Evolutionary conservation across 169 alveolate genomes (phyloP).

Genomic region (Plasmodium ovale): DNA sequence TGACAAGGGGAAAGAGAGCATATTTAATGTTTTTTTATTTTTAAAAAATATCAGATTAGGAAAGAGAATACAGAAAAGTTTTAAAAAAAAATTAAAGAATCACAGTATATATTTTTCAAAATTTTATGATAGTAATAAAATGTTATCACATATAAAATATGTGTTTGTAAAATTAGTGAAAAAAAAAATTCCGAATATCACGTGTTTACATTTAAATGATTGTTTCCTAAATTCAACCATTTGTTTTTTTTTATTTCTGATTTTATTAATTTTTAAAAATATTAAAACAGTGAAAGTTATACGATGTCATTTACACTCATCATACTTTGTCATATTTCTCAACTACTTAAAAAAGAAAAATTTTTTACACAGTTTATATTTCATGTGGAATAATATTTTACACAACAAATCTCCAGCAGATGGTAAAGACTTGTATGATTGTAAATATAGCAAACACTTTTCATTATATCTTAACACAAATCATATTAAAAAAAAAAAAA

Average conservation of each 20-base stretch:
- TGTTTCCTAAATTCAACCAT: conserved; percentile 40
- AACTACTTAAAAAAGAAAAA: conserved; percentile 21
- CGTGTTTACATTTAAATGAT: conserved; percentile 32
- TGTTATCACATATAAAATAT: conserved; percentile 39
- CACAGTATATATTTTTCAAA: conserved; percentile 46
- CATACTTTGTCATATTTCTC: conserved; percentile 14
- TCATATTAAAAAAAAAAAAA: conserved; percentile 19
- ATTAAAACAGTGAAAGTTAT: conserved; percentile 31
- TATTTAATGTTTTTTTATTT: conserved; percentile 49
- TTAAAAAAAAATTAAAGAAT: conserved; percentile 36
- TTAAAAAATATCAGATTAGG: conserved; percentile 20
- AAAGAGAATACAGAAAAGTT: conserved; percentile 14
- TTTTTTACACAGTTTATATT: background rate
- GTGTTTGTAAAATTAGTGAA: conserved; percentile 21
- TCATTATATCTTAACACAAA: conserved; percentile 26
- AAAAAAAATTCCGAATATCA: conserved; percentile 17
- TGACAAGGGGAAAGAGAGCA: background rate
- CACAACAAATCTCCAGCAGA: background rate
- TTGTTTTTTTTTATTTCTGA: conserved; percentile 25
- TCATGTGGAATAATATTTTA: conserved; percentile 33
- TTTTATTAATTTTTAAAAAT: conserved; percentile 33
- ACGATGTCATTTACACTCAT: conserved; percentile 24
- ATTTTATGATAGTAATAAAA: conserved; percentile 12
- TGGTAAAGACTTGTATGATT: background rate
- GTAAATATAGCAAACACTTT: conserved; percentile 1